Conservation (phyloP, 306 rosid genomes). For the Ziziphus jujuba region DNA sequence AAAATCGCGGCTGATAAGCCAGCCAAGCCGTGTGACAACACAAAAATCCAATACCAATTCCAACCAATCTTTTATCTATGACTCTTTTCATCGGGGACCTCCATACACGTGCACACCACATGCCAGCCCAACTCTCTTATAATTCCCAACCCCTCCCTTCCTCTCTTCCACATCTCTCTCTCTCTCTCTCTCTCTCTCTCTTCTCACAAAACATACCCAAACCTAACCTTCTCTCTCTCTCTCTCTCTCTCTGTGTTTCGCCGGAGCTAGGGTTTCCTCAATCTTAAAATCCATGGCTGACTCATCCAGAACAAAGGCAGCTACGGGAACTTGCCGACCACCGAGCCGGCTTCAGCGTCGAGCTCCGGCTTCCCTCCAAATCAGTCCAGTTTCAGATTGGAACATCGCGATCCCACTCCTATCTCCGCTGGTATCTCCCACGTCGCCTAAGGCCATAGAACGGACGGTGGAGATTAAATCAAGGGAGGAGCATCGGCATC, state of each 20-base stretch:
- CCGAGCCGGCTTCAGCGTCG: conserved; percentile 76
- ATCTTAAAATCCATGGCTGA: conserved; percentile 49
- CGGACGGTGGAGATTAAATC: conserved; percentile 26
- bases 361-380: conserved; percentile 74
- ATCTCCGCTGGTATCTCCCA: conserved; percentile 76
- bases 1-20: conserved; percentile 6
- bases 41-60: no score
- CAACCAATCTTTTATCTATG: neutral
- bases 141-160: neutral
- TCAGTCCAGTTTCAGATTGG: conserved; percentile 63
- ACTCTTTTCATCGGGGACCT: conserved; percentile 13
- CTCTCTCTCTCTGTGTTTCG: neutral
- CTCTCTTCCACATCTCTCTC: neutral
- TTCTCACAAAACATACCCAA: neutral
- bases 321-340: conserved; percentile 22
- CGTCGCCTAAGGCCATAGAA: conserved; percentile 27
- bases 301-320: conserved; percentile 18
- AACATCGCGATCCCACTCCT: conserved; percentile 89
- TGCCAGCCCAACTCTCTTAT: neutral
- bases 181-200: neutral
- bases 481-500: conserved; percentile 30
- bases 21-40: conserved; percentile 26
- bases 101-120: conserved; percentile 25
- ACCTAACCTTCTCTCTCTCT: neutral
- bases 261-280: neutral